phyloP scores from a whole-genome alignment of 2,329 filamentous ascomycete genomes.

The Taxawa tesnikishii region DNA sequence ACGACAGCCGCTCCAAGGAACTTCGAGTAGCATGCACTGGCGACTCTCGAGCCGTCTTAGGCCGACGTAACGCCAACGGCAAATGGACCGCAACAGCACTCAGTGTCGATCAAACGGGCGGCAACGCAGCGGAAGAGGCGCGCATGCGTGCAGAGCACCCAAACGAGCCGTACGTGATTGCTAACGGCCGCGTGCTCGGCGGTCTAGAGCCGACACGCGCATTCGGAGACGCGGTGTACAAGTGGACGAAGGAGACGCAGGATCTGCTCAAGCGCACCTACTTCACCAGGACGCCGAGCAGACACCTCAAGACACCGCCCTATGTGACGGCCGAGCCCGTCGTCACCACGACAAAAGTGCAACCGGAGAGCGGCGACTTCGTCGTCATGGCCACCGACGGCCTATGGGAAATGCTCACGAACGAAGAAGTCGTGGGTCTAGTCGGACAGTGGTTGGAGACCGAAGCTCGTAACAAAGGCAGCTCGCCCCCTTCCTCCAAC shows the following conservation, averaged over 20 bases:
- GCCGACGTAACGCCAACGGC: slow-evolving; percentile 61
- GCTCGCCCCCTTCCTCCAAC: slow-evolving; percentile 15
- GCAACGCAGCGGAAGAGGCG: slow-evolving; percentile 70
- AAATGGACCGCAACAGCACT: slow-evolving; percentile 89
- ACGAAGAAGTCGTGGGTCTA: slow-evolving; percentile 92
- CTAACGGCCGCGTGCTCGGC: slow-evolving; percentile 81
- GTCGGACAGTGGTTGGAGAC: slow-evolving; percentile 95
- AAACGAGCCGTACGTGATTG: slow-evolving; percentile 74
- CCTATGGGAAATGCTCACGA: slow-evolving; percentile 97
- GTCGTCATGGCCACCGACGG: slow-evolving; percentile 94
- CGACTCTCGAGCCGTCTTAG: slow-evolving; percentile 89
- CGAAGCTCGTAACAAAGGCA: slow-evolving; percentile 37
- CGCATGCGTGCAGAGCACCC: slow-evolving; percentile 80
- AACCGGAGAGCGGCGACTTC: slow-evolving; percentile 85
- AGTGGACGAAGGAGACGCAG: slow-evolving; percentile 81
- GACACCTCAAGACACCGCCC: slow-evolving; percentile 75
- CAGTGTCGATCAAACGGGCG: slow-evolving; percentile 88
- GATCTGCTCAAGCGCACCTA: slow-evolving; percentile 72
- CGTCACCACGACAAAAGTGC: slow-evolving; percentile 82
- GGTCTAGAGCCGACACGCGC: slow-evolving; percentile 86
- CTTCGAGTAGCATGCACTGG: slow-evolving; percentile 92
- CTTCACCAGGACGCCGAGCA: slow-evolving; percentile 70
- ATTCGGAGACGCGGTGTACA: slow-evolving; percentile 94
- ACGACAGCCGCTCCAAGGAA: slow-evolving; percentile 76
- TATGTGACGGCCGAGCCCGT: slow-evolving; percentile 96